Conservation (phyloP, 2,329 filamentous ascomycete species). For the Penicillium sumatraense region DNA sequence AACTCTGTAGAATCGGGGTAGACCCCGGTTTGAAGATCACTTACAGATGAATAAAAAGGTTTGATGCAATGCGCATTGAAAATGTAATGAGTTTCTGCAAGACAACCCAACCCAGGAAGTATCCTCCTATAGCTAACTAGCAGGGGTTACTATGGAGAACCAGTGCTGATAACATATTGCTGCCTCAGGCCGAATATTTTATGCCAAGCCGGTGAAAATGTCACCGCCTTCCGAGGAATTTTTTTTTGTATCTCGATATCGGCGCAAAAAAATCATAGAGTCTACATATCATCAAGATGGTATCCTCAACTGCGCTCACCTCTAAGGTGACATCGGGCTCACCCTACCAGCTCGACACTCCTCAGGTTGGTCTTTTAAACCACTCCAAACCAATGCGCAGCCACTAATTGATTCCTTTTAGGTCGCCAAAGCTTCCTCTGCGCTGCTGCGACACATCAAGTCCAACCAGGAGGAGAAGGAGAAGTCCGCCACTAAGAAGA, state of each 20-base stretch:
- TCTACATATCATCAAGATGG: slow-evolving; percentile 40
- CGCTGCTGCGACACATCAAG: slow-evolving; percentile 63
- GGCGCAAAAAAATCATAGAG: slow-evolving; percentile 34
- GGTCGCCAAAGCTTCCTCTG: slow-evolving; percentile 63
- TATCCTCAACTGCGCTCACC: slow-evolving; percentile 46
- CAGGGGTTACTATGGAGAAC: too few species aligned
- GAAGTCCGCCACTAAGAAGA: slow-evolving; percentile 56
- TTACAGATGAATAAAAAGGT: too few species aligned
- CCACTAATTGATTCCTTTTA: slow-evolving; percentile 39
- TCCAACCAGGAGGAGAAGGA: slow-evolving; percentile 54
- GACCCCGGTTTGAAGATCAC: too few species aligned
- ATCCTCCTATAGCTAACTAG: too few species aligned
- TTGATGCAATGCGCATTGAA: too few species aligned
- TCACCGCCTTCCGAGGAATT: slow-evolving; percentile 45
- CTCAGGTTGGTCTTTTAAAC: slow-evolving; percentile 43
- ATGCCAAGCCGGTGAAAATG: slow-evolving; percentile 36
- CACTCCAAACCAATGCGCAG: slow-evolving; percentile 4
- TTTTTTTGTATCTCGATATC: slow-evolving; percentile 35
- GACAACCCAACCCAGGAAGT: too few species aligned
- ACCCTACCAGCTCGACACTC: slow-evolving; percentile 54
- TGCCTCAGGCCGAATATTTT: slow-evolving; percentile 21
- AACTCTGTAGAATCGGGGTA: too few species aligned
- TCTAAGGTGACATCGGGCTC: slow-evolving; percentile 47
- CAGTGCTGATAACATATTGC: background rate
- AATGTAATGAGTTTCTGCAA: too few species aligned